These are phyloP conservation scores for Lactarius psammicola DNA, from an alignment of 768 basidiomycete genomes.

Conservation along the genomic window DNA sequence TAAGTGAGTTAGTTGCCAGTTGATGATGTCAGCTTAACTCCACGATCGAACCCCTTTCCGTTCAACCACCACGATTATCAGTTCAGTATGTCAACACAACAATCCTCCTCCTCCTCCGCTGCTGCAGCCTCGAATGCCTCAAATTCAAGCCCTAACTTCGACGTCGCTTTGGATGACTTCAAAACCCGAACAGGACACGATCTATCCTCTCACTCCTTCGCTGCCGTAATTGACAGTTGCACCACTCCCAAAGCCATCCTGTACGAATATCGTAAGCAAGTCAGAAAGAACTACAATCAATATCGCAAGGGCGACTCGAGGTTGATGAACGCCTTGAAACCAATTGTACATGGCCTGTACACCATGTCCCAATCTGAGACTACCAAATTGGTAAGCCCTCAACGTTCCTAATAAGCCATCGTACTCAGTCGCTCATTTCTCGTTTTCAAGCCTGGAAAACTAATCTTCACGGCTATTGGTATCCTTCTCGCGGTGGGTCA, in stretches of 20 bases:
- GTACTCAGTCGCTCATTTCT: background rate
- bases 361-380: constrained; percentile 2
- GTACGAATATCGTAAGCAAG: background rate
- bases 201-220: background rate
- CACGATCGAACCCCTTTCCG: background rate
- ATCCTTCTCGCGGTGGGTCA: background rate
- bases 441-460: background rate
- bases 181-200: constrained; percentile 1
- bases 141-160: background rate
- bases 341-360: background rate
- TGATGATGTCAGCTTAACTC: constrained; percentile 1
- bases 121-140: background rate
- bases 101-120: background rate
- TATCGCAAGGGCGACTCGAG: constrained; percentile 3
- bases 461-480: constrained; percentile 1
- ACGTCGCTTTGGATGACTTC: background rate
- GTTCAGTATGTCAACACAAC: background rate
- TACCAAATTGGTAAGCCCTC: background rate
- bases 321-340: constrained; percentile 5
- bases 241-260: background rate
- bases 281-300: background rate
- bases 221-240: constrained; percentile 1
- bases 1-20: background rate
- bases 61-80: constrained; percentile 3
- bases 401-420: background rate